Base-by-base conservation (phyloP, 441 rosid genomes). In the Rhodomyrtus psidioides region DNA sequence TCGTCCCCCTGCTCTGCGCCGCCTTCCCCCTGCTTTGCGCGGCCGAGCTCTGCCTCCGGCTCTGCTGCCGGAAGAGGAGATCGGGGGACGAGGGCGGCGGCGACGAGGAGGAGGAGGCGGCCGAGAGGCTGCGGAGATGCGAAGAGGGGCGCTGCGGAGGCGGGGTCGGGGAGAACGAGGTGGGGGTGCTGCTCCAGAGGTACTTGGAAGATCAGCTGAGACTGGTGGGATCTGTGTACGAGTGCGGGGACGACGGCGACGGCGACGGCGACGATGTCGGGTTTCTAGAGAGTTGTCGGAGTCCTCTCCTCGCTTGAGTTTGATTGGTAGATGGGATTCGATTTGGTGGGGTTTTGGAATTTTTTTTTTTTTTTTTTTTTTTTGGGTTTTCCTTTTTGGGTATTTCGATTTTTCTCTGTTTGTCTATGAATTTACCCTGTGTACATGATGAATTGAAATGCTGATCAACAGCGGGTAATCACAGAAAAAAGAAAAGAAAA, bases 141-240 rank as follows among this genome's bases (percentile, higher is more conserved):
- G 83, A 82, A 39, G 57, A 82, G 59, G 83, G 54, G 56, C 83
- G 55, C 39, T 55, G 55, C 57, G 7, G 57, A 6, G 53, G 70
- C 39, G 55, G 93, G 86, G 53, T 1, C 2, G 44, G 56, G 56
- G 83, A 26, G 44, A n/a, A 27, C n/a, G 83, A 51, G 57, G 83
- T 53, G 17, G 83, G 55, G 57, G 26, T 34, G 82, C 84, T 95
- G 87, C 89, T 94, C 75, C 92, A 92, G 60, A 90, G 95, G 88
- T 95, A 94, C 90, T 88, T 94, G 86, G 95, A 94, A 85, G 95
- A 95, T 92, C 95, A 93, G 88, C 75, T 93, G 86, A 76, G 86
- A 56, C 91, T 94, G 23, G 94, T 92, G 53, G 91, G 89, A 89
- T 91, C 93, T 42, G 87, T 91, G 51, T 92, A 88, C 81, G 93